A percentile compares a stretch with the other conserved stretches of the same genome.
phyloP scores from a whole-genome alignment of 2,329 filamentous ascomycete genomes.

The Aspergillus latus region DNA sequence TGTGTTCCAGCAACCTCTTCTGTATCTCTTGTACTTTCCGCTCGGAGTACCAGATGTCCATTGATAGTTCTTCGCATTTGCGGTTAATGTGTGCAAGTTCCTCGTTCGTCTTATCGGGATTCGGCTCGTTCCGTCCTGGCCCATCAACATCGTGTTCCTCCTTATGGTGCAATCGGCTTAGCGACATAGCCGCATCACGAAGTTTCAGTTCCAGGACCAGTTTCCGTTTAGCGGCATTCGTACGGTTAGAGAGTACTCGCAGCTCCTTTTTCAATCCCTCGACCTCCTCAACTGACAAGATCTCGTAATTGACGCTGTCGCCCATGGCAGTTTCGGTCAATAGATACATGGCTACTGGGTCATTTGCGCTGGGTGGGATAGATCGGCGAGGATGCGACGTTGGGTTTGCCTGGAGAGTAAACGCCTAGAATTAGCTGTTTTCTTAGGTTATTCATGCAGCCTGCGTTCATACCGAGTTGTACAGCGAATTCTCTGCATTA shows the following conservation, averaged over 20 bases:
- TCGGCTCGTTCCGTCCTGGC: conserved; percentile 45
- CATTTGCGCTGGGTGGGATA: conserved; percentile 46
- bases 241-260: conserved; percentile 68
- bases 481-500: conserved; percentile 55
- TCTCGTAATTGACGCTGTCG: conserved; percentile 81
- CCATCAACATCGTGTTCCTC: conserved; percentile 42
- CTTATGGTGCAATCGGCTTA: conserved; percentile 74
- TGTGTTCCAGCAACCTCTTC: conserved; percentile 78
- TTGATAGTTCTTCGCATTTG: conserved; percentile 81
- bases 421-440: neutral
- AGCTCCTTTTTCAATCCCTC: conserved; percentile 88
- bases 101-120: conserved; percentile 61
- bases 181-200: conserved; percentile 84
- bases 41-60: conserved; percentile 77
- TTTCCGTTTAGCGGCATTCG: conserved; percentile 78
- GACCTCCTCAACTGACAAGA: conserved; percentile 87
- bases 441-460: neutral
- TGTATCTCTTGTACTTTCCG: conserved; percentile 73
- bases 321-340: conserved; percentile 89
- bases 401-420: conserved; percentile 53
- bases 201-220: conserved; percentile 90
- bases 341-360: conserved; percentile 78
- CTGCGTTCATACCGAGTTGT: conserved; percentile 55
- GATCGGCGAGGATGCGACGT: conserved; percentile 36
- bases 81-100: conserved; percentile 73